These are phyloP conservation scores for Leccinum disarticulatum DNA, from an alignment of 768 basidiomycete genomes.

Conservation along the genomic window DNA sequence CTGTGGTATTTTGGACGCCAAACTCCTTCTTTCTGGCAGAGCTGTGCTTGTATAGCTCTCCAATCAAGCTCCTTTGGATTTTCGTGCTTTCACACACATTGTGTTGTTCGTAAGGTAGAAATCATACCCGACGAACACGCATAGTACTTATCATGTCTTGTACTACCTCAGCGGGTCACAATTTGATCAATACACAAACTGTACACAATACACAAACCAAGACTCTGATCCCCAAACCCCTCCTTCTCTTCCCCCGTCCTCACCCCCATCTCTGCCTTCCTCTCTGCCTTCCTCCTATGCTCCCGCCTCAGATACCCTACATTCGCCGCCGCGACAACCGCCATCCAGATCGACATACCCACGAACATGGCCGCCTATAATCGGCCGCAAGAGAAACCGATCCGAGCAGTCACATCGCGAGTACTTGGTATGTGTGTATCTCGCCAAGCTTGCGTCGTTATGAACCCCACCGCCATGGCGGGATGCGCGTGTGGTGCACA, in stretches of 20 bases:
- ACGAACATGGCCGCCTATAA: background rate
- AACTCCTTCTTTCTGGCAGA: too few relatives aligned
- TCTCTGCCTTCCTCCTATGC: background rate
- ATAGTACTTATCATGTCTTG: too few relatives aligned
- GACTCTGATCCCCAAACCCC: background rate
- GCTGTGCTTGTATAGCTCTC: too few relatives aligned
- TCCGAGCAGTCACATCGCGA: background rate
- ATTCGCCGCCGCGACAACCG: background rate
- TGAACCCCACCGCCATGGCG: background rate
- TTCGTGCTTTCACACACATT: too few relatives aligned
- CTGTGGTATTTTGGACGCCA: too few relatives aligned
- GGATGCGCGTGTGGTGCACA: background rate
- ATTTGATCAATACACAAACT: background rate
- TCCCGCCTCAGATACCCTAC: background rate
- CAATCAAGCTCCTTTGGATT: too few relatives aligned
- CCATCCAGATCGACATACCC: background rate
- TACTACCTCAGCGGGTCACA: too few relatives aligned
- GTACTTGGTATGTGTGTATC: background rate
- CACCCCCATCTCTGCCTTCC: background rate
- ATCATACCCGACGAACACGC: too few relatives aligned
- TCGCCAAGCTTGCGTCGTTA: background rate
- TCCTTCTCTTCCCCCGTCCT: background rate
- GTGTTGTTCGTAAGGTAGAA: too few relatives aligned
- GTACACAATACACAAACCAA: background rate
- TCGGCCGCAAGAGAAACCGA: background rate